phyloP scores from a whole-genome alignment of 768 basidiomycete species.

The Kwoniella dendrophila region DNA sequence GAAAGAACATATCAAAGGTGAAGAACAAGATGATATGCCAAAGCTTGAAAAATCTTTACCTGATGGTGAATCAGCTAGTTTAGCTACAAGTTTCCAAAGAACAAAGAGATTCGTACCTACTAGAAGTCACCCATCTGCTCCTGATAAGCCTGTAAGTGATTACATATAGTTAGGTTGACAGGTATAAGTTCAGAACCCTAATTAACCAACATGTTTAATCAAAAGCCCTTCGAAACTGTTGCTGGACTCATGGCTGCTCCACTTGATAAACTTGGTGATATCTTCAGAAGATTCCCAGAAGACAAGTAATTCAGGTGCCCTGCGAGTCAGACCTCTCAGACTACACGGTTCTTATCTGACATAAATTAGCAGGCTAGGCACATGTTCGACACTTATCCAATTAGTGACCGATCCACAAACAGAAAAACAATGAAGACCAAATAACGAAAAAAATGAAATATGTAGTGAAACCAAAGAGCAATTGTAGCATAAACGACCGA shows the following conservation, averaged over 20 bases:
- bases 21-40: conserved; percentile 29
- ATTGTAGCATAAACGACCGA: too few relatives aligned
- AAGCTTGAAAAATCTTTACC: conserved; percentile 22
- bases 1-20: conserved; percentile 28
- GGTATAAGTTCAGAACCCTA: not conserved
- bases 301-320: conserved; percentile 2
- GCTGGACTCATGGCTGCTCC: conserved; percentile 27
- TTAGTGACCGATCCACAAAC: too few relatives aligned
- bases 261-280: conserved; percentile 32
- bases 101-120: conserved; percentile 40
- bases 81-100: conserved; percentile 23
- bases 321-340: too few relatives aligned
- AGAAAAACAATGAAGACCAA: too few relatives aligned
- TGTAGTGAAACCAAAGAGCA: too few relatives aligned
- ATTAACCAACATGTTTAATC: not conserved
- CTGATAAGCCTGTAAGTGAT: conserved; percentile 36
- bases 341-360: too few relatives aligned
- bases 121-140: conserved; percentile 29
- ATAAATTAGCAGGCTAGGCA: too few relatives aligned
- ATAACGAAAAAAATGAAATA: too few relatives aligned
- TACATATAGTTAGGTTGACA: not conserved
- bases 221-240: conserved; percentile 36
- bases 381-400: too few relatives aligned
- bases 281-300: conserved; percentile 31
- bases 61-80: conserved; percentile 6